phyloP scores from a whole-genome alignment of 768 basidiomycete species.

The Kwoniella dendrophila region DNA sequence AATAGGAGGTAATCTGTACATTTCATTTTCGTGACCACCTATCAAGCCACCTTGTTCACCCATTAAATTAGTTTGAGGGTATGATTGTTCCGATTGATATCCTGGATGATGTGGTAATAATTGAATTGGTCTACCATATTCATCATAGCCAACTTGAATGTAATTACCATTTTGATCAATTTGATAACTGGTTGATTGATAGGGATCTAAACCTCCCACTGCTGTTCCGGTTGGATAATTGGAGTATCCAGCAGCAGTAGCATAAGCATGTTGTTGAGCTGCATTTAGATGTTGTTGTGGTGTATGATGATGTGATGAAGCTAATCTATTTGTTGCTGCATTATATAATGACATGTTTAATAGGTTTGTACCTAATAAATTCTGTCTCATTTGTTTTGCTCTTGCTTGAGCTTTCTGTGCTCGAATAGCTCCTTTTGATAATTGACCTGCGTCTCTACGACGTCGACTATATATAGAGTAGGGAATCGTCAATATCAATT shows the following conservation, averaged over 20 bases:
- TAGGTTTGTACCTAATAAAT: constrained; percentile 49
- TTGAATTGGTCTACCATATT: constrained; percentile 30
- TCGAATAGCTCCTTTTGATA: constrained; percentile 55
- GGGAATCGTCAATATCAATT: not conserved
- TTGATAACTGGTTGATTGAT: too few relatives aligned
- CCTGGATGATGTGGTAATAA: not conserved
- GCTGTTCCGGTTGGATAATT: not conserved
- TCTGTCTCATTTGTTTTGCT: constrained; percentile 50
- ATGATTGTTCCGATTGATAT: not conserved
- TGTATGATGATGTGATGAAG: constrained; percentile 19
- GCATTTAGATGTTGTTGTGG: constrained; percentile 24
- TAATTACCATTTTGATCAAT: too few relatives aligned
- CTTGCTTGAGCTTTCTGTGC: constrained; percentile 49
- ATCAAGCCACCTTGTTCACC: not conserved
- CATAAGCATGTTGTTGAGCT: not conserved
- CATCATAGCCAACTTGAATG: constrained; percentile 39
- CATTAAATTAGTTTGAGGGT: constrained; percentile 9
- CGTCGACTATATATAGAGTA: too few relatives aligned
- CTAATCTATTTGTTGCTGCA: constrained; percentile 17
- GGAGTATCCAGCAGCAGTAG: not conserved
- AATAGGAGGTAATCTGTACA: constrained; percentile 46
- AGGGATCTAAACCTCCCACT: not conserved
- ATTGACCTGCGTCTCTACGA: constrained; percentile 49
- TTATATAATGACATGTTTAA: constrained; percentile 46
- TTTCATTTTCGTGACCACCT: constrained; percentile 15